Base-by-base conservation (phyloP, 352 stramenopile species). In the Hyaloperonospora brassicae region DNA sequence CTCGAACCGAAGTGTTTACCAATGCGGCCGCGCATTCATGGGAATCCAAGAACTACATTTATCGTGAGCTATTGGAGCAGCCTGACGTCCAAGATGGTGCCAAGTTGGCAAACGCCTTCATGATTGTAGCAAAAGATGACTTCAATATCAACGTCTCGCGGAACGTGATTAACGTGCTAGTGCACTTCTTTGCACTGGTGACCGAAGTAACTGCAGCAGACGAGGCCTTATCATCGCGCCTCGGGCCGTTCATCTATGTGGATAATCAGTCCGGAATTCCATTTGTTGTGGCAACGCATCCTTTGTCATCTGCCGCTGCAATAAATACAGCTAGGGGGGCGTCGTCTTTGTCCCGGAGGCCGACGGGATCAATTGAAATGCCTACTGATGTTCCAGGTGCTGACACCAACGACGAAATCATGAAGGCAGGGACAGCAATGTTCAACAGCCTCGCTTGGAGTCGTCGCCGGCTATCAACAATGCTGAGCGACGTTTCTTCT, bases 191-290 rank as follows among this genome's bases (percentile, higher is more conserved):
- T 42, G 68, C 71, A 47, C 66, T 93, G 23, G 76, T 93, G 45
- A 86, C 75, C n/a, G 86, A 83, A 52, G 74, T 71, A 17, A 76
- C 65, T 11, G 50, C 64, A 17, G 51, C 64, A 36, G 60, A 74
- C 17, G 68, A 84, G 47, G 64, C 58, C 12, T 57, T 76, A 25
- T 61, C 57, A 35, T 67, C 70, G 8, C 76, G 75, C 7, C 76
- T 93, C 24, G 83, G 83, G 1, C 77, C 80, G 17, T 89, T 84
- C 54, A 87, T 93, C 46, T 93, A 93, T 50, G 79, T 93, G 6
- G 83, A 93, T 47, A 93, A 93, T 45, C 80, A 93, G 44, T 89
- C 80, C 1, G 83, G 83, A 9, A 90, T 93, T 47, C 76, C 76
- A 22, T 89, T 93, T 60, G 57, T 85, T n/a, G 72, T 88, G 8